Evolutionary conservation across 768 basidiomycete species (phyloP).

Genomic region (Boletus speciosus): DNA sequence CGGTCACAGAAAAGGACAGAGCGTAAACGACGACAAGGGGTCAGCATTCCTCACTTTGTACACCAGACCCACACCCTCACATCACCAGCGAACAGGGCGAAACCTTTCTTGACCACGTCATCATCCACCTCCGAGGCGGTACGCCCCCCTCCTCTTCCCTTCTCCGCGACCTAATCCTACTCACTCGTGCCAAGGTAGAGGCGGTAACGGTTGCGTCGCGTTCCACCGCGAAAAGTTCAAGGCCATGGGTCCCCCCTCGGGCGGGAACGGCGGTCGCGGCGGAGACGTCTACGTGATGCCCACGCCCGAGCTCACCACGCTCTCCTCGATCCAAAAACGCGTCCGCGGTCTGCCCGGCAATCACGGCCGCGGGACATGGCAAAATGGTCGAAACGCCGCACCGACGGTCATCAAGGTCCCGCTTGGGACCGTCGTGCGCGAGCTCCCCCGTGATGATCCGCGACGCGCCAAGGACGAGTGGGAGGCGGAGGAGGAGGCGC

Average conservation of each 20-base stretch:
- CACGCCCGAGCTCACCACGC: constrained; percentile 70
- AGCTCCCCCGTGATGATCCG: constrained; percentile 65
- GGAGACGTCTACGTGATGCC: constrained; percentile 85
- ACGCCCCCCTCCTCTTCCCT: constrained; percentile 12
- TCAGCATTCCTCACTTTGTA: constrained; percentile 31
- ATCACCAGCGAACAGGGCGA: constrained; percentile 50
- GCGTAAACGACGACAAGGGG: constrained; percentile 72
- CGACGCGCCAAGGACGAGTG: constrained; percentile 64
- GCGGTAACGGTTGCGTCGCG: constrained; percentile 89
- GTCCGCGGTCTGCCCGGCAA: constrained; percentile 64
- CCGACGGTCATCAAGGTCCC: constrained; percentile 82
- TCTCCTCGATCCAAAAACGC: constrained; percentile 67
- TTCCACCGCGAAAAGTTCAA: constrained; percentile 89
- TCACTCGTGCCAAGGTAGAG: constrained; percentile 53
- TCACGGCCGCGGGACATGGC: constrained; percentile 82
- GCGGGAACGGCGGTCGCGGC: constrained; percentile 88
- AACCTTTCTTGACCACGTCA: constrained; percentile 76
- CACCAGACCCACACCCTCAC: background rate
- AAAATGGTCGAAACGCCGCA: constrained; percentile 71
- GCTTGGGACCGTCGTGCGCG: constrained; percentile 83
- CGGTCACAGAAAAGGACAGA: constrained; percentile 55
- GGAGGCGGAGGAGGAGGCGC: constrained; percentile 65
- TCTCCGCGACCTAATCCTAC: background rate
- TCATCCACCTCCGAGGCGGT: constrained; percentile 80
- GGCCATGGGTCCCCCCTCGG: constrained; percentile 84